Percentiles rank a stretch among this genome's conserved stretches.
These are phyloP conservation scores for Madurella fahalii DNA, from an alignment of 2,329 filamentous ascomycete species.

Conservation along the genomic window DNA sequence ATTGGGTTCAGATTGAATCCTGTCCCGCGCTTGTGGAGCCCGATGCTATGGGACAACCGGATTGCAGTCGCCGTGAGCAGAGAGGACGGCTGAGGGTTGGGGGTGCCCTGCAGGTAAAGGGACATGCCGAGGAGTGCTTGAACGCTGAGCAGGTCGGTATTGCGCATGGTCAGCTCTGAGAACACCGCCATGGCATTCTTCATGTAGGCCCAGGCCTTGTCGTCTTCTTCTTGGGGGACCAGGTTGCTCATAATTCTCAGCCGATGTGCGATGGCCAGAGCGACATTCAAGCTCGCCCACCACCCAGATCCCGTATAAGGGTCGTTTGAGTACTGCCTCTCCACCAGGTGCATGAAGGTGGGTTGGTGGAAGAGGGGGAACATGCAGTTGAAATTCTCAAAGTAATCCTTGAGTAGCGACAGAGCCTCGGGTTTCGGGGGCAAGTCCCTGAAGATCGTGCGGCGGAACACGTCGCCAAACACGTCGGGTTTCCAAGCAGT, in stretches of 20 bases:
- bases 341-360: conserved; percentile 96
- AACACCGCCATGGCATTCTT: conserved; percentile 96
- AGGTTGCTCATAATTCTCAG: conserved; percentile 94
- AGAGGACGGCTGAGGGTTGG: conserved; percentile 92
- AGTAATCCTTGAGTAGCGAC: conserved; percentile 87
- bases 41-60: conserved; percentile 86
- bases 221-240: conserved; percentile 84
- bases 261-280: conserved; percentile 86
- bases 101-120: conserved; percentile 90
- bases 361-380: conserved; percentile 96
- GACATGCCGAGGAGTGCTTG: conserved; percentile 92
- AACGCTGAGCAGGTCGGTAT: conserved; percentile 90
- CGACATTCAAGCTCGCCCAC: conserved; percentile 97
- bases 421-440: conserved; percentile 84
- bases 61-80: conserved; percentile 89
- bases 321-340: conserved; percentile 86
- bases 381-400: conserved; percentile 99
- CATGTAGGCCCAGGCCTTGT: conserved; percentile 90
- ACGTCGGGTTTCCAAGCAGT: conserved; percentile 98
- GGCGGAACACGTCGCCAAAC: conserved; percentile 85
- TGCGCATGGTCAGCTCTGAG: conserved; percentile 89
- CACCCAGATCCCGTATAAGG: conserved; percentile 94
- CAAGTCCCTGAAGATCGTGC: conserved; percentile 76
- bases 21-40: conserved; percentile 86
- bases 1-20: conserved; percentile 91